These are phyloP conservation scores for Xylaria cubensis DNA, from an alignment of 495 filamentous ascomycete species.

Conservation along the genomic window DNA sequence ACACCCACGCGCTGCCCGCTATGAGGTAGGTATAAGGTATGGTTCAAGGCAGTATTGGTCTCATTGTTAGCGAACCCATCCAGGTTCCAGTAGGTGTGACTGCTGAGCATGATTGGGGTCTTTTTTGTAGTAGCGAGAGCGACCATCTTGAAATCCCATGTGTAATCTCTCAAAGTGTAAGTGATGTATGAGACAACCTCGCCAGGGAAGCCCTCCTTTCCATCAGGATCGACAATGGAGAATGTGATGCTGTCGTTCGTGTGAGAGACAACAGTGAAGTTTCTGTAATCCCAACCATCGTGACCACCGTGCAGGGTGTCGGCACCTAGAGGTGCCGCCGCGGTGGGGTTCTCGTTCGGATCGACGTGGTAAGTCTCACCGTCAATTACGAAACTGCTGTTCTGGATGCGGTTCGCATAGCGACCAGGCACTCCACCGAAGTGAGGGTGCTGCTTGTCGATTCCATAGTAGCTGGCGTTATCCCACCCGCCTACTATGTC, in stretches of 20 bases:
- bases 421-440: conserved; percentile 80
- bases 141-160: conserved; percentile 63
- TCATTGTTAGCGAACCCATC: conserved; percentile 74
- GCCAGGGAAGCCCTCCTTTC: conserved; percentile 78
- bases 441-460: conserved; percentile 74
- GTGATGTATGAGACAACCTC: conserved; percentile 79
- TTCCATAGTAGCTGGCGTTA: conserved; percentile 72
- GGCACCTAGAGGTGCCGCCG: conserved; percentile 53
- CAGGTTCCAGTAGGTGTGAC: conserved; percentile 85
- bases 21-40: conserved; percentile 75
- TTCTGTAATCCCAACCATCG: conserved; percentile 80
- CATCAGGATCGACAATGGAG: conserved; percentile 73
- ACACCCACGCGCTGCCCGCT: conserved; percentile 71
- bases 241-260: conserved; percentile 76
- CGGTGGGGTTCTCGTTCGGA: conserved; percentile 71
- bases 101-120: conserved; percentile 72
- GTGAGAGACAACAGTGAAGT: conserved; percentile 77
- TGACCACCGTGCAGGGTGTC: conserved; percentile 85
- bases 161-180: conserved; percentile 62
- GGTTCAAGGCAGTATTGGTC: conserved; percentile 69
- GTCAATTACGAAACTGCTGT: conserved; percentile 78
- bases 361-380: conserved; percentile 67
- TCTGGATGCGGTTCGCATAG: conserved; percentile 89
- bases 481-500: conserved; percentile 84
- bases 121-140: conserved; percentile 62